These are phyloP conservation scores for Didymella pomorum DNA, from an alignment of 2,329 filamentous ascomycete genomes.

Conservation along the genomic window DNA sequence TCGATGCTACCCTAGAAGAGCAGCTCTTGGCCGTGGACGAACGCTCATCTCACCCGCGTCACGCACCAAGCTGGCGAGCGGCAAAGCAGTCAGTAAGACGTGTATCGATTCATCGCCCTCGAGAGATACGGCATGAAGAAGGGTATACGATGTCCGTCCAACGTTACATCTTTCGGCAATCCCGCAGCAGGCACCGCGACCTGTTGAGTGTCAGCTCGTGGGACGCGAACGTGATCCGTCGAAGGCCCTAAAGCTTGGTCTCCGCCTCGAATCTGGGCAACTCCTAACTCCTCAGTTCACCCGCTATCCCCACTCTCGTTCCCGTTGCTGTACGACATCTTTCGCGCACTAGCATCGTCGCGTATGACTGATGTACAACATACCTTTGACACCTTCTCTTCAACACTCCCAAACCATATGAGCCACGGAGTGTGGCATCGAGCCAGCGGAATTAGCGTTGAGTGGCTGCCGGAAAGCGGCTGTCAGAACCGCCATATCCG, in stretches of 20 bases:
- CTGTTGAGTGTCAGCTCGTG: not conserved
- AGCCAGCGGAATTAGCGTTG: slow-evolving; percentile 4
- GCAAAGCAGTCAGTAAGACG: not conserved
- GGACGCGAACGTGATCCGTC: not conserved
- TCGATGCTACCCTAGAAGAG: too few species aligned
- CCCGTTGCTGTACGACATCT: not conserved
- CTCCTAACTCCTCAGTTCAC: not conserved
- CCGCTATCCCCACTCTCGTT: too few species aligned
- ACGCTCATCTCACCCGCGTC: not conserved
- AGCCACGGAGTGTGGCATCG: slow-evolving; percentile 9
- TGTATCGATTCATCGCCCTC: too few species aligned
- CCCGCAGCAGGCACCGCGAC: not conserved
- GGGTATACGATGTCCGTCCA: not conserved
- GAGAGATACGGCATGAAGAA: too few species aligned
- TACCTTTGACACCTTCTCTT: too few species aligned
- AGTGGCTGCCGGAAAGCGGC: slow-evolving; percentile 15
- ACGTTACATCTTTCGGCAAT: not conserved
- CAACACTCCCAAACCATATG: too few species aligned
- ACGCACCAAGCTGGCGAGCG: not conserved
- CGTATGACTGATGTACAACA: not conserved
- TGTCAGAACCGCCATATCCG: not conserved
- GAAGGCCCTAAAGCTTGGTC: not conserved
- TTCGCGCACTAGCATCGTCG: not conserved
- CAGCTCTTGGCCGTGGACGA: not conserved
- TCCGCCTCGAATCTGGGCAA: not conserved